Evolutionary conservation across 345 rosid genomes (phyloP).

Genomic region (Eucalyptus paniculata): DNA sequence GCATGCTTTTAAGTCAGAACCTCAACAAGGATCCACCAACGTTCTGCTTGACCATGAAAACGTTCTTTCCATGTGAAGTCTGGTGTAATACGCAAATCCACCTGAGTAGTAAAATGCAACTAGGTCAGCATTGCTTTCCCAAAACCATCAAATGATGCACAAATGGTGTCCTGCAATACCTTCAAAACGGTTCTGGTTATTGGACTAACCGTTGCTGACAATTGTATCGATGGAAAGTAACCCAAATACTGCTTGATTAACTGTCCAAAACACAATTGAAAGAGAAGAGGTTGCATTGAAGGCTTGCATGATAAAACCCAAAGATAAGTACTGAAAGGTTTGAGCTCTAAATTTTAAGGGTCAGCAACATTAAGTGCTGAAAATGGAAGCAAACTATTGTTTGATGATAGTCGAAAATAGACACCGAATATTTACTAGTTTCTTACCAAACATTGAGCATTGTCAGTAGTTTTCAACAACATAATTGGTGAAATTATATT

Average conservation of each 20-base stretch:
- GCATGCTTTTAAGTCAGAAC: slow-evolving; percentile 15
- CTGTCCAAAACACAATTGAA: slow-evolving; percentile 14
- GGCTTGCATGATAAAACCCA: not conserved
- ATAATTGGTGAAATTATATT: not conserved
- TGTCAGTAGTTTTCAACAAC: not conserved
- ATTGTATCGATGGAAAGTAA: slow-evolving; percentile 71
- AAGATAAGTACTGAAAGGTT: not conserved
- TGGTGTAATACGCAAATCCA: slow-evolving; percentile 79
- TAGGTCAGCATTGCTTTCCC: not conserved
- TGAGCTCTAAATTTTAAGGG: not conserved
- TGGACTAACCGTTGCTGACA: slow-evolving; percentile 87
- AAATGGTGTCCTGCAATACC: slow-evolving; percentile 22
- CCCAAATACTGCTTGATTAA: slow-evolving; percentile 83
- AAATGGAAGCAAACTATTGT: not conserved
- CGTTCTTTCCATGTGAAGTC: slow-evolving; percentile 91
- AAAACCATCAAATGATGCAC: not conserved
- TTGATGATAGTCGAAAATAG: not conserved
- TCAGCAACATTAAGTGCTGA: not conserved
- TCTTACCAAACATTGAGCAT: not conserved
- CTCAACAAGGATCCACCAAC: slow-evolving; percentile 99
- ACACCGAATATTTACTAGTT: not conserved
- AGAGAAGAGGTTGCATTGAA: not conserved
- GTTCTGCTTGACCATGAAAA: slow-evolving; percentile 78
- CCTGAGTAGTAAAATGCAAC: slow-evolving; percentile 25
- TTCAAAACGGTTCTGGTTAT: slow-evolving; percentile 96